Evolutionary conservation across 2,329 filamentous ascomycete species (phyloP).

Genomic region (Penicillium palitans): DNA sequence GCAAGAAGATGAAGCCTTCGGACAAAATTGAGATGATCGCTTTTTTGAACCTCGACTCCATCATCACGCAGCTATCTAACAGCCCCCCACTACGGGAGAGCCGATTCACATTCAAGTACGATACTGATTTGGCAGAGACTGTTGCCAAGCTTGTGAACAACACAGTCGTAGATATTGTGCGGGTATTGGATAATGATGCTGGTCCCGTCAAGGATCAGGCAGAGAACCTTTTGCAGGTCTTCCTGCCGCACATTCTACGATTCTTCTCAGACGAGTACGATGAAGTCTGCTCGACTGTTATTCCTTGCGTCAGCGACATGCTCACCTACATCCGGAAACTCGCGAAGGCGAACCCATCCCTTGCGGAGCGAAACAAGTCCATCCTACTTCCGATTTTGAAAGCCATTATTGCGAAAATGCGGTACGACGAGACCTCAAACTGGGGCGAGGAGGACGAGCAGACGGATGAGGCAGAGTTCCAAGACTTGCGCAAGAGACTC

Average conservation of each 20-base stretch:
- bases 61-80: conserved; percentile 80
- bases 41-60: conserved; percentile 82
- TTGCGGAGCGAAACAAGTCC: conserved; percentile 72
- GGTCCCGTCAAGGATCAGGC: conserved; percentile 67
- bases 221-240: conserved; percentile 74
- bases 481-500: conserved; percentile 85
- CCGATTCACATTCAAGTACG: conserved; percentile 80
- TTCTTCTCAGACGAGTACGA: conserved; percentile 99
- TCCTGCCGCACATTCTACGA: conserved; percentile 81
- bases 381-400: conserved; percentile 88
- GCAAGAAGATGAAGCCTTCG: conserved; percentile 93
- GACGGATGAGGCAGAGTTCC: conserved; percentile 95
- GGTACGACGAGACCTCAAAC: conserved; percentile 89
- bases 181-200: conserved; percentile 71
- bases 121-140: conserved; percentile 91
- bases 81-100: conserved; percentile 78
- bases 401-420: conserved; percentile 92
- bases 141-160: conserved; percentile 96
- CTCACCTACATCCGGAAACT: conserved; percentile 87
- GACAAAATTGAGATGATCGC: conserved; percentile 94
- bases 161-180: conserved; percentile 81
- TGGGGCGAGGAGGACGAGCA: conserved; percentile 95
- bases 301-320: conserved; percentile 88
- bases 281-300: conserved; percentile 94
- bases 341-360: conserved; percentile 59